Percentiles rank a stretch among this genome's conserved stretches.
Evolutionary conservation across 2,329 filamentous ascomycete genomes (phyloP).

Genomic region (Fusarium sp.): DNA sequence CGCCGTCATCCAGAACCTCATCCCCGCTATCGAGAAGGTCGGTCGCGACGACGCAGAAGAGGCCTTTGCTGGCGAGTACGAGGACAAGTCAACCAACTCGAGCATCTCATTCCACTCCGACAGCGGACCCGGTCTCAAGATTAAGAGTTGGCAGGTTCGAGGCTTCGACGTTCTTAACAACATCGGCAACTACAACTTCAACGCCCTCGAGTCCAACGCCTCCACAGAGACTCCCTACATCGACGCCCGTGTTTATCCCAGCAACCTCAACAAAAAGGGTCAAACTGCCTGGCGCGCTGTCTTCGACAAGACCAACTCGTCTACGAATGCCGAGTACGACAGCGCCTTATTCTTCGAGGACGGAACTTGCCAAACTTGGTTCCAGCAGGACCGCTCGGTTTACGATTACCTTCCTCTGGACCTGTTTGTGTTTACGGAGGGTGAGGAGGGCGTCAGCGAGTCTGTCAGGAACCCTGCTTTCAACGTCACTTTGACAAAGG

Average conservation of each 20-base stretch:
- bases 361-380: conserved; percentile 53
- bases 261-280: conserved; percentile 42
- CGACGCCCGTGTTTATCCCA: conserved; percentile 52
- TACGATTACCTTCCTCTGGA: conserved; percentile 53
- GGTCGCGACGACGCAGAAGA: conserved; percentile 55
- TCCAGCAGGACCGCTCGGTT: conserved; percentile 51
- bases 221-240: conserved; percentile 28
- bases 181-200: conserved; percentile 50
- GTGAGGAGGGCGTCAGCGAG: conserved; percentile 23
- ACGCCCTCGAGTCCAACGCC: conserved; percentile 26
- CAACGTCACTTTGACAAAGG: conserved; percentile 50
- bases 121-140: conserved; percentile 56
- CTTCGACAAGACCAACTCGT: conserved; percentile 43
- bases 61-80: conserved; percentile 57
- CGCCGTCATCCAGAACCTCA: conserved; percentile 52
- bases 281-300: conserved; percentile 54
- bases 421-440: conserved; percentile 50
- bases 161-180: conserved; percentile 58
- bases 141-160: conserved; percentile 58
- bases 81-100: conserved; percentile 57
- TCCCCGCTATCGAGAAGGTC: conserved; percentile 61
- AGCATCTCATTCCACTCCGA: conserved; percentile 58
- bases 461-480: conserved; percentile 47
- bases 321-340: conserved; percentile 40
- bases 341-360: conserved; percentile 48